Evolutionary conservation across 805 yeast species (phyloP).

Genomic region (Starmerella davenportii): DNA sequence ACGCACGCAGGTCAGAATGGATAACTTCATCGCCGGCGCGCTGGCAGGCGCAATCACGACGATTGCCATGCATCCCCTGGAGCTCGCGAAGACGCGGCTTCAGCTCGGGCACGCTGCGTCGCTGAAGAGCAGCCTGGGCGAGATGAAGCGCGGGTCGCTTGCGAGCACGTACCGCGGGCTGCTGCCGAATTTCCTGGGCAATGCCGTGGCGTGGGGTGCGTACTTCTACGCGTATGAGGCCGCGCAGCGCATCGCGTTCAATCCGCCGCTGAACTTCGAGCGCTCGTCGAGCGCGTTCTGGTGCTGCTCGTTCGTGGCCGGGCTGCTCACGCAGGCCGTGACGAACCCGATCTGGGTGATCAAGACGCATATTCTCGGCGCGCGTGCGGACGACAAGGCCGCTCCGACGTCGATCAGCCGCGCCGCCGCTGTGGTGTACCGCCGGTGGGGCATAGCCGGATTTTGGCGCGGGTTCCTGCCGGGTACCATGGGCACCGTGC

Average conservation of each 20-base stretch:
- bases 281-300: slow-evolving; percentile 10
- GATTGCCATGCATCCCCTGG: slow-evolving; percentile 71
- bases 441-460: slow-evolving; percentile 39
- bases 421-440: slow-evolving; percentile 34
- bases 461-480: slow-evolving; percentile 64
- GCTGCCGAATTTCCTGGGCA: slow-evolving; percentile 64
- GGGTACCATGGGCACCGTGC: slow-evolving; percentile 64
- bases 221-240: slow-evolving; percentile 61
- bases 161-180: slow-evolving; percentile 54
- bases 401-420: slow-evolving; percentile 42
- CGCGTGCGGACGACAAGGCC: slow-evolving; percentile 20
- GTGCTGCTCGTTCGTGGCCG: slow-evolving; percentile 52
- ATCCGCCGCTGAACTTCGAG: slow-evolving; percentile 1
- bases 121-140: slow-evolving; percentile 4
- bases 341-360: slow-evolving; percentile 95
- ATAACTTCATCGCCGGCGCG: slow-evolving; percentile 15
- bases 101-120: slow-evolving; percentile 35
- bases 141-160: slow-evolving; percentile 4
- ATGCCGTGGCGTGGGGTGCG: slow-evolving; percentile 73
- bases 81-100: slow-evolving; percentile 62
- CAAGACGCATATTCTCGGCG: slow-evolving; percentile 71
- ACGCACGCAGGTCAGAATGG: too few species aligned
- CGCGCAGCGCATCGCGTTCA: slow-evolving; percentile 8
- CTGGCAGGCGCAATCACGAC: slow-evolving; percentile 55
- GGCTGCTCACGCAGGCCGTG: slow-evolving; percentile 49